Evolutionary conservation across 306 rosid species (phyloP).

Genomic region (Biancaea sappan): DNA sequence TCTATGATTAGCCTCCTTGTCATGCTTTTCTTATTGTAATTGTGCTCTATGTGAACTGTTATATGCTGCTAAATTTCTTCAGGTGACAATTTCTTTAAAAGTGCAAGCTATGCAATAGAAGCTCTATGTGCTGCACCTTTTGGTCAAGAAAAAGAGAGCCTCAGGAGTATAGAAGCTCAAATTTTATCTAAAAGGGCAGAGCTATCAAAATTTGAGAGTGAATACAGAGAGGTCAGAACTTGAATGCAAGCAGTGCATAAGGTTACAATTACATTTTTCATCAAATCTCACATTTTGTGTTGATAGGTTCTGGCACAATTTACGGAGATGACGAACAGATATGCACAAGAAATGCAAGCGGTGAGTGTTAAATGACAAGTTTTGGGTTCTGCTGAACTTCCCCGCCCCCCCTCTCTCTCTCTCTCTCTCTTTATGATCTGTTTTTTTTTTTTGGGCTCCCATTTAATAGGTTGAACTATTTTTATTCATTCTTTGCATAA

Average conservation of each 20-base stretch:
- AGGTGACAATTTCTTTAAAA: conserved; percentile 98
- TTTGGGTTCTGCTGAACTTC: background rate
- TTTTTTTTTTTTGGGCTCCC: background rate
- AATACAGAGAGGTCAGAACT: conserved; percentile 83
- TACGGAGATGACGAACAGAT: conserved; percentile 91
- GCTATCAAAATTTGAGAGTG: conserved; percentile 91
- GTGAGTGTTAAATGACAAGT: conserved; percentile 50
- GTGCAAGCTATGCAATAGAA: conserved; percentile 93
- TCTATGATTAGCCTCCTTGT: conserved; percentile 19
- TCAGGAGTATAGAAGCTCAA: conserved; percentile 76
- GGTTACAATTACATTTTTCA: conserved; percentile 6
- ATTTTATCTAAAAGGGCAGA: conserved; percentile 89
- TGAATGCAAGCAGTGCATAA: conserved; percentile 28
- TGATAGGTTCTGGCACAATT: conserved; percentile 88
- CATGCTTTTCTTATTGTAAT: conserved; percentile 22
- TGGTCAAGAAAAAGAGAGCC: conserved; percentile 71
- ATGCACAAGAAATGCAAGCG: conserved; percentile 90
- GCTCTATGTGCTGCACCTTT: conserved; percentile 78
- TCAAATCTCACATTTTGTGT: conserved; percentile 33
- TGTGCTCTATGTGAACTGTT: conserved; percentile 14
- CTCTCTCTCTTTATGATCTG: background rate
- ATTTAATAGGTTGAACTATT: conserved; percentile 16
- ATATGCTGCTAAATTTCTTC: conserved; percentile 31
- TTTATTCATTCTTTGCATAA: conserved; percentile 13
- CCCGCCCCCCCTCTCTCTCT: too few species aligned